Evolutionary conservation across 176 grass and related monocot genomes (phyloP).

Genomic region (Raddia distichophylla): DNA sequence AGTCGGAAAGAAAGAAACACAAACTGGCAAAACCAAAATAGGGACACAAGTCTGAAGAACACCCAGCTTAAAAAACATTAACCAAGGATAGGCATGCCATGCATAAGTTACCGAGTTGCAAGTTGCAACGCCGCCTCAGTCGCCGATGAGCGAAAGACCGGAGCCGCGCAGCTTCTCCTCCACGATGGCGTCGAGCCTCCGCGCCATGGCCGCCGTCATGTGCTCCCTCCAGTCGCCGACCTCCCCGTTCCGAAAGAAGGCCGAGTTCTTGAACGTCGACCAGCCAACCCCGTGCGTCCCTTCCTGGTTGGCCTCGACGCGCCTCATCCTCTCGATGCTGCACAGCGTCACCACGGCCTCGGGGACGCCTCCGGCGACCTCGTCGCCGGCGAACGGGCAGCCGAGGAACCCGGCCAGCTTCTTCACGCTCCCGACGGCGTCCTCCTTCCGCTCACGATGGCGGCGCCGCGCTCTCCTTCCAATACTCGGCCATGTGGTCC

Average conservation of each 20-base stretch:
- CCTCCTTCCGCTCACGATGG: slow-evolving; percentile 36
- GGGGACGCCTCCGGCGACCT: slow-evolving; percentile 24
- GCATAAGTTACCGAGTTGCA: neutral
- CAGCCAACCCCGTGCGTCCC: neutral
- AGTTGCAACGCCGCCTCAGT: neutral
- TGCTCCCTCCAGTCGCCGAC: slow-evolving; percentile 56
- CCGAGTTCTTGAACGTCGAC: slow-evolving; percentile 38
- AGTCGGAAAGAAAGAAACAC: too few species aligned
- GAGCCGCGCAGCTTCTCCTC: slow-evolving; percentile 47
- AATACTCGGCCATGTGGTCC: slow-evolving; percentile 53
- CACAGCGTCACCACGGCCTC: slow-evolving; percentile 34
- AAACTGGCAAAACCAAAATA: too few species aligned
- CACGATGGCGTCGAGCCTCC: slow-evolving; percentile 39
- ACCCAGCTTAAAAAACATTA: too few species aligned
- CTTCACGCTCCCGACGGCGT: slow-evolving; percentile 15
- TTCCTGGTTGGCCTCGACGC: slow-evolving; percentile 34
- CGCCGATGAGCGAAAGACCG: slow-evolving; percentile 25
- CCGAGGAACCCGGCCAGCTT: slow-evolving; percentile 47
- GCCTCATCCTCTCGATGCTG: slow-evolving; percentile 33
- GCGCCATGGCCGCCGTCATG: slow-evolving; percentile 41
- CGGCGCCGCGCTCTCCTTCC: slow-evolving; percentile 42
- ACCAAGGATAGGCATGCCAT: too few species aligned
- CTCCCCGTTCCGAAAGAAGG: slow-evolving; percentile 49
- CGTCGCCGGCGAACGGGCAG: slow-evolving; percentile 43
- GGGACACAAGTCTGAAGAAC: too few species aligned